A percentile compares a stretch with the other conserved stretches of the same genome.
Conservation (phyloP, 2,329 filamentous ascomycete genomes). For the Pezizomycotina sp. region DNA sequence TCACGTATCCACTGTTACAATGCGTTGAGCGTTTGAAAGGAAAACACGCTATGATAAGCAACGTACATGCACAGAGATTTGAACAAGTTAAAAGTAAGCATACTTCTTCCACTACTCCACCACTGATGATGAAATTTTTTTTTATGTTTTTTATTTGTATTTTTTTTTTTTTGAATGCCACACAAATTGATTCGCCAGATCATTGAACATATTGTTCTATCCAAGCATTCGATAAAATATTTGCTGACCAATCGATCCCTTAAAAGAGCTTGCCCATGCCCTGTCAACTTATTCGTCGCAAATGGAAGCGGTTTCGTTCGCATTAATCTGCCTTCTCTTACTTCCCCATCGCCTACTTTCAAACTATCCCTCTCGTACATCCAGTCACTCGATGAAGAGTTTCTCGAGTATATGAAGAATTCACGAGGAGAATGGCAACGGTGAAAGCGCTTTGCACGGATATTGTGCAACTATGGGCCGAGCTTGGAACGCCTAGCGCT, state of each 20-base stretch:
- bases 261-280: conserved; percentile 69
- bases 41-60: conserved; percentile 64
- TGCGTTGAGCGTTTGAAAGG: conserved; percentile 72
- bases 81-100: conserved; percentile 82
- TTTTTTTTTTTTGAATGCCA: no score
- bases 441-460: conserved; percentile 64
- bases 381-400: conserved; percentile 71
- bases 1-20: conserved; percentile 67
- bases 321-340: conserved; percentile 69
- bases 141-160: no score
- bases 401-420: conserved; percentile 95
- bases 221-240: not conserved
- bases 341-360: conserved; percentile 58
- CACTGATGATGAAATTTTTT: conserved; percentile 5
- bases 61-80: conserved; percentile 75
- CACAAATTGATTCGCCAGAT: not conserved
- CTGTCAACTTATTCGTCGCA: conserved; percentile 94
- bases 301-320: conserved; percentile 74
- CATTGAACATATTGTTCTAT: not conserved
- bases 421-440: conserved; percentile 60
- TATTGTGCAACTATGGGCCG: conserved; percentile 88
- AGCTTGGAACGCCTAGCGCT: conserved; percentile 82
- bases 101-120: not conserved
- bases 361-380: conserved; percentile 87
- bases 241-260: conserved; percentile 23